Evolutionary conservation across 2,329 filamentous ascomycete genomes (phyloP).

Genomic region (Chalara sp.): DNA sequence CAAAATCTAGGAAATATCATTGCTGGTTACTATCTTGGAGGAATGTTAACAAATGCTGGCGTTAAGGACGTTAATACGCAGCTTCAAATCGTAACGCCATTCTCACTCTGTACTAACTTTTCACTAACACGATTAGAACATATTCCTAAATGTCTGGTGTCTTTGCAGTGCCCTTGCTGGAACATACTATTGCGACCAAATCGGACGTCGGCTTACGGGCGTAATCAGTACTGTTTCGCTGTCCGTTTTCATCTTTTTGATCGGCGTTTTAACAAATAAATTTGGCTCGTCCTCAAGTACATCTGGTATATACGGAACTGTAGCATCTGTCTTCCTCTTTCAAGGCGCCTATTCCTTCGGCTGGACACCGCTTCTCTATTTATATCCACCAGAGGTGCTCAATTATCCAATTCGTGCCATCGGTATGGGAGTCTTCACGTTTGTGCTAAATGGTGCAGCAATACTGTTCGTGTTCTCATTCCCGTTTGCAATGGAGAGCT

Average conservation of each 20-base stretch:
- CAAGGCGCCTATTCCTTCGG: constrained; percentile 42
- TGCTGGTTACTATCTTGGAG: constrained; percentile 31
- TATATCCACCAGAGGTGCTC: constrained; percentile 43
- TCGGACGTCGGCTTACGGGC: constrained; percentile 39
- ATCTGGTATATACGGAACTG: constrained; percentile 33
- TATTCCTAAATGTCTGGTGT: constrained; percentile 42
- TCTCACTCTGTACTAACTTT: too few relatives aligned
- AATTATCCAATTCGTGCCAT: constrained; percentile 43
- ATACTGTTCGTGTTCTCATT: constrained; percentile 34
- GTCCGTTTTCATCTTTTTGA: constrained; percentile 40
- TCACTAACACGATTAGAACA: not conserved
- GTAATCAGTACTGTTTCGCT: constrained; percentile 33
- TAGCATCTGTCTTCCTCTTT: constrained; percentile 44
- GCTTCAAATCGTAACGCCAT: constrained; percentile 26
- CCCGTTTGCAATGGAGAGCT: constrained; percentile 35
- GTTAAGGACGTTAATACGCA: constrained; percentile 36
- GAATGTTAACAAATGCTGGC: constrained; percentile 38
- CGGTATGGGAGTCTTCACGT: constrained; percentile 33
- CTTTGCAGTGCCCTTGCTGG: constrained; percentile 34
- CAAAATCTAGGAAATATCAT: constrained; percentile 29
- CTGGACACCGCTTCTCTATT: constrained; percentile 40
- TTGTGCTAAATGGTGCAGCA: constrained; percentile 25
- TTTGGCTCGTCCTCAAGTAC: not conserved
- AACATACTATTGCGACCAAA: constrained; percentile 33
- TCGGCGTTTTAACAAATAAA: constrained; percentile 37